Conservation (phyloP, 495 filamentous ascomycete genomes). For the Penicillium lagena region DNA sequence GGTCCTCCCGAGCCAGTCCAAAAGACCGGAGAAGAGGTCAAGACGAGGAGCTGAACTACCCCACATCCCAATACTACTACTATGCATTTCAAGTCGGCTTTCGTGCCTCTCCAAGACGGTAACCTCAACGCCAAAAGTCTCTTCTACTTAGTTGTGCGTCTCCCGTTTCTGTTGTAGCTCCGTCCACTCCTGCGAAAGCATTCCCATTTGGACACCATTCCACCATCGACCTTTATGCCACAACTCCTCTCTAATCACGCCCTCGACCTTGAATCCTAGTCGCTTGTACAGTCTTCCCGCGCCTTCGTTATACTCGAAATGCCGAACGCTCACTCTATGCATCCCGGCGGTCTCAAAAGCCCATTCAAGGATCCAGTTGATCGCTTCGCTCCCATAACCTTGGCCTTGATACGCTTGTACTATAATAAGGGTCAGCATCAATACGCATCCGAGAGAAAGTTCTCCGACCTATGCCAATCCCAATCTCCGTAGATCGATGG, state of each 20-base stretch:
- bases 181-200: no score
- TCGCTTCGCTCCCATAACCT: slow-evolving; percentile 50
- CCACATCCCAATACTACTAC: no score
- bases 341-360: slow-evolving; percentile 38
- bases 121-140: no score
- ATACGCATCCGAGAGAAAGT: neutral
- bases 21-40: no score
- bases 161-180: no score
- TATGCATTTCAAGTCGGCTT: no score
- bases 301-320: slow-evolving; percentile 36
- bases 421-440: slow-evolving; percentile 35
- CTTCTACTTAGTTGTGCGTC: no score
- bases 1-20: no score
- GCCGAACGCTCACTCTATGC: slow-evolving; percentile 27
- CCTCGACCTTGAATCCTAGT: slow-evolving; percentile 45
- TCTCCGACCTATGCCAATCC: neutral
- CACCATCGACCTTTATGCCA: no score
- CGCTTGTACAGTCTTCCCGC: slow-evolving; percentile 37
- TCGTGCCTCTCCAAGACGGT: no score
- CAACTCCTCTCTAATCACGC: slow-evolving; percentile 1
- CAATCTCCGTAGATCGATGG: neutral
- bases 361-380: slow-evolving; percentile 44
- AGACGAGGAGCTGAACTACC: no score
- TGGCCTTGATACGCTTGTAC: slow-evolving; percentile 27
- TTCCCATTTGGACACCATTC: no score